Conservation (phyloP, 2,329 filamentous ascomycete species). For the Cercospora sp. region DNA sequence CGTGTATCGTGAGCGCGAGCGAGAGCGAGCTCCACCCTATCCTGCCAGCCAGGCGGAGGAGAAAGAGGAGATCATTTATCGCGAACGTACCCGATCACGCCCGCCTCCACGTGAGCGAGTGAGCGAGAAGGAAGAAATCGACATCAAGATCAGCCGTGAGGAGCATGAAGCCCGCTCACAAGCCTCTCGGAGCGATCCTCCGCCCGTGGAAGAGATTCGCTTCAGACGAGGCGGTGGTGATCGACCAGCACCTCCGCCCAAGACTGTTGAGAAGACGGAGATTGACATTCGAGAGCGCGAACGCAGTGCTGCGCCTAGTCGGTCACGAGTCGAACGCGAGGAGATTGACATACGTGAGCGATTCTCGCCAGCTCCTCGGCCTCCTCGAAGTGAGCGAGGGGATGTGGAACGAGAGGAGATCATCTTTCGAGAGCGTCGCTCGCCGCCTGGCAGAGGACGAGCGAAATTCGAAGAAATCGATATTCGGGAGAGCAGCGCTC, state of each 20-base stretch:
- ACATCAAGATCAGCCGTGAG: constrained; percentile 38
- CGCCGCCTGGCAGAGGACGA: constrained; percentile 31
- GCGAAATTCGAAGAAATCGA: constrained; percentile 31
- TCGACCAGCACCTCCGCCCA: constrained; percentile 28
- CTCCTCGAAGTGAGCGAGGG: constrained; percentile 27
- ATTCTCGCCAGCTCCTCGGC: constrained; percentile 24
- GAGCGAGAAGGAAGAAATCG: constrained; percentile 38
- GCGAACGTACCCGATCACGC: constrained; percentile 42
- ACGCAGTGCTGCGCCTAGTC: constrained; percentile 29
- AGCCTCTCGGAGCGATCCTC: constrained; percentile 38
- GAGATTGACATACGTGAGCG: constrained; percentile 43
- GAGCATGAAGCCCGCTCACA: constrained; percentile 30
- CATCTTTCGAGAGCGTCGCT: constrained; percentile 40
- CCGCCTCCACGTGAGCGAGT: constrained; percentile 36
- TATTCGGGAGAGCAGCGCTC: constrained; percentile 43
- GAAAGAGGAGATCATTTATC: constrained; percentile 44
- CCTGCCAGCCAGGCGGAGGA: constrained; percentile 34
- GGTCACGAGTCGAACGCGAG: constrained; percentile 30
- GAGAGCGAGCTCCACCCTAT: constrained; percentile 31
- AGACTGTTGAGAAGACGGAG: constrained; percentile 35
- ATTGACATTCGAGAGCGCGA: constrained; percentile 32
- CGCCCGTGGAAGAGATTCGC: constrained; percentile 49
- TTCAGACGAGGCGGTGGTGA: constrained; percentile 46
- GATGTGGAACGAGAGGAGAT: constrained; percentile 39
- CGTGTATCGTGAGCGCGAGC: constrained; percentile 39